phyloP scores from a whole-genome alignment of 371 early-diverging fungal species.

The Mucor indicus region DNA sequence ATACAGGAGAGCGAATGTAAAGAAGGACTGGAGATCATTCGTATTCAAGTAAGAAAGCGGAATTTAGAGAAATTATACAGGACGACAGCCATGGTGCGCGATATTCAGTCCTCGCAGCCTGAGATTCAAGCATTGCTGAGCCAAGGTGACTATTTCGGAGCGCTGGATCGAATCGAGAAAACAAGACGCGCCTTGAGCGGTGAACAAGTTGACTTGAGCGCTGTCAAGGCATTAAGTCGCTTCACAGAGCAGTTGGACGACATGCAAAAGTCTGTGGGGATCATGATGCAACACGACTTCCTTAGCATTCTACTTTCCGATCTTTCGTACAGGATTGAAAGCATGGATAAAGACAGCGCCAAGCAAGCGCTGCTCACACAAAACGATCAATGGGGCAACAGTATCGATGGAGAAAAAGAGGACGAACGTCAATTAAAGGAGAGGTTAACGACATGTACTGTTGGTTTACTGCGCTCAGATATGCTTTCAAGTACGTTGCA shows the following conservation, averaged over 20 bases:
- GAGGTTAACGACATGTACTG: conserved; percentile 64
- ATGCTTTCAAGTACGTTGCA: conserved; percentile 65
- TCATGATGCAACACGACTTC: conserved; percentile 75
- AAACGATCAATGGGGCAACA: too few species aligned
- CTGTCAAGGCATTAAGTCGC: conserved; percentile 57
- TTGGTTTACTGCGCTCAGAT: conserved; percentile 76
- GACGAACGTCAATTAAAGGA: conserved; percentile 48
- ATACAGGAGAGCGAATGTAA: conserved; percentile 66
- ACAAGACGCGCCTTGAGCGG: conserved; percentile 50
- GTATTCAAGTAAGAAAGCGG: conserved; percentile 67
- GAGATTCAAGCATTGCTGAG: conserved; percentile 77
- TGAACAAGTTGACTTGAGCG: conserved; percentile 50
- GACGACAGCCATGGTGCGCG: conserved; percentile 65
- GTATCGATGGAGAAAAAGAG: not conserved
- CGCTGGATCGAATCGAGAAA: conserved; percentile 82
- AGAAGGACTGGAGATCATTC: conserved; percentile 80
- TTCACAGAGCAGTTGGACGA: conserved; percentile 65
- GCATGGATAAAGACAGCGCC: conserved; percentile 2
- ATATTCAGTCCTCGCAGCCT: conserved; percentile 74
- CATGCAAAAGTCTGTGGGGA: conserved; percentile 63
- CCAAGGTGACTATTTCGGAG: conserved; percentile 81
- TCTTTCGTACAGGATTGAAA: conserved; percentile 28
- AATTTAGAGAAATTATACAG: conserved; percentile 68
- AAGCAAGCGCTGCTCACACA: conserved; percentile 3
- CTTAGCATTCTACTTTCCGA: conserved; percentile 59